Conservation (phyloP, 768 basidiomycete genomes). For the Tubosaeta sp. region DNA sequence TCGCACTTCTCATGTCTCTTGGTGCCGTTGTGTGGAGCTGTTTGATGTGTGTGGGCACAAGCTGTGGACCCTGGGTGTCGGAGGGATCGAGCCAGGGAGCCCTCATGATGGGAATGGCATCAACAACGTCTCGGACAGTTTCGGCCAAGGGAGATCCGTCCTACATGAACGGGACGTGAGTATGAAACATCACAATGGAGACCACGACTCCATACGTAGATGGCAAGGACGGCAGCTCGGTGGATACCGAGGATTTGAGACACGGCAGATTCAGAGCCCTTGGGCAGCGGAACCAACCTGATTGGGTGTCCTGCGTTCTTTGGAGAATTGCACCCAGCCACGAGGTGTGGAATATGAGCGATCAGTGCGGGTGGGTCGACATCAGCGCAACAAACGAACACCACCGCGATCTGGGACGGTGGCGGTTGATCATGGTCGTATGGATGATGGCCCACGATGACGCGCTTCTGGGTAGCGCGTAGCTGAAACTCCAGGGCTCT, state of each 20-base stretch:
- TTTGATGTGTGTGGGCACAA: slow-evolving; percentile 76
- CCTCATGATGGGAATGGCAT: slow-evolving; percentile 48
- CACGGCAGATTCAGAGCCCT: slow-evolving; percentile 58
- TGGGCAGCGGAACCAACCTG: slow-evolving; percentile 61
- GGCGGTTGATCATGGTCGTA: neutral
- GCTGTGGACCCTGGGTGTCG: slow-evolving; percentile 15
- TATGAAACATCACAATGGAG: neutral
- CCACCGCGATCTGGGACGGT: slow-evolving; percentile 27
- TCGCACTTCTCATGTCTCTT: slow-evolving; percentile 71
- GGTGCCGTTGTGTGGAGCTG: slow-evolving; percentile 76
- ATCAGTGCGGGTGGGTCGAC: slow-evolving; percentile 69
- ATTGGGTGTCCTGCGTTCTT: slow-evolving; percentile 31
- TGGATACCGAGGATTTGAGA: slow-evolving; percentile 62
- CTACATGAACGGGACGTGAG: slow-evolving; percentile 27
- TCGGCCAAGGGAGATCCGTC: slow-evolving; percentile 37
- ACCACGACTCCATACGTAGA: slow-evolving; percentile 51
- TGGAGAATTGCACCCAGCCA: slow-evolving; percentile 68
- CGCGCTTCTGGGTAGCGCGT: slow-evolving; percentile 24
- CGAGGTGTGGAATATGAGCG: slow-evolving; percentile 71
- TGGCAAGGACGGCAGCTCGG: slow-evolving; percentile 59
- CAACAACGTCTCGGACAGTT: slow-evolving; percentile 37
- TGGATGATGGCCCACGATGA: slow-evolving; percentile 1
- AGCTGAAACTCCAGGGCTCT: slow-evolving; percentile 63
- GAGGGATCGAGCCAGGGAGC: slow-evolving; percentile 60
- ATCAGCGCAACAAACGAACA: slow-evolving; percentile 74